Evolutionary conservation across 257 asterid genomes (phyloP).

Genomic region (Anisodus tanguticus): DNA sequence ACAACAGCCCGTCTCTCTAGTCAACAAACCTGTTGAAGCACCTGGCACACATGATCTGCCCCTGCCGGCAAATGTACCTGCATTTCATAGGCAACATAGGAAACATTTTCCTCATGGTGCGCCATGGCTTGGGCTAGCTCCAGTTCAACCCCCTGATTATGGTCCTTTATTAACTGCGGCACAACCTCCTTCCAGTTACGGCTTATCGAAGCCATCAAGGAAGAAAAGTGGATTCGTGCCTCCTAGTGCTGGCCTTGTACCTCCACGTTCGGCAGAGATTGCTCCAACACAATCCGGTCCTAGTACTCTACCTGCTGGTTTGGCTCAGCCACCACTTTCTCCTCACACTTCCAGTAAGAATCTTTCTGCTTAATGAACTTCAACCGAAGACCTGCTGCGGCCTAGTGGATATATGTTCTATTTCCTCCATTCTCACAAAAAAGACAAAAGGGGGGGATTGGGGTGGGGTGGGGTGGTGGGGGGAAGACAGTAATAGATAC

Average conservation of each 20-base stretch:
- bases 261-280: slow-evolving; percentile 49
- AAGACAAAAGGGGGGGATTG: background rate
- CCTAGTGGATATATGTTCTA: background rate
- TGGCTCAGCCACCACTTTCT: slow-evolving; percentile 89
- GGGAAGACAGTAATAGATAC: background rate
- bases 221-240: slow-evolving; percentile 54
- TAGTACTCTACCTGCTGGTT: slow-evolving; percentile 61
- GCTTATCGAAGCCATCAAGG: slow-evolving; percentile 57
- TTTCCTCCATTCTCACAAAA: slow-evolving; percentile 16
- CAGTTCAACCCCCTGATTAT: slow-evolving; percentile 54
- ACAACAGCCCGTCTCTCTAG: slow-evolving; percentile 45
- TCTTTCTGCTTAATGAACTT: slow-evolving; percentile 7
- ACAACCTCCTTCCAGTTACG: slow-evolving; percentile 61
- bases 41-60: slow-evolving; percentile 51
- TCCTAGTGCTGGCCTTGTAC: slow-evolving; percentile 49
- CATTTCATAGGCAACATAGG: slow-evolving; percentile 40
- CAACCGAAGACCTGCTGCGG: background rate
- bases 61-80: slow-evolving; percentile 44
- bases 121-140: slow-evolving; percentile 44
- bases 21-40: slow-evolving; percentile 39
- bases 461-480: background rate
- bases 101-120: slow-evolving; percentile 48
- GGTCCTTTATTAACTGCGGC: slow-evolving; percentile 61
- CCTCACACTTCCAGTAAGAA: slow-evolving; percentile 74
- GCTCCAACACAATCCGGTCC: slow-evolving; percentile 68